Base-by-base conservation (phyloP, 1,284 basidiomycete genomes). In the Pseudozyma tsukubaensis region DNA sequence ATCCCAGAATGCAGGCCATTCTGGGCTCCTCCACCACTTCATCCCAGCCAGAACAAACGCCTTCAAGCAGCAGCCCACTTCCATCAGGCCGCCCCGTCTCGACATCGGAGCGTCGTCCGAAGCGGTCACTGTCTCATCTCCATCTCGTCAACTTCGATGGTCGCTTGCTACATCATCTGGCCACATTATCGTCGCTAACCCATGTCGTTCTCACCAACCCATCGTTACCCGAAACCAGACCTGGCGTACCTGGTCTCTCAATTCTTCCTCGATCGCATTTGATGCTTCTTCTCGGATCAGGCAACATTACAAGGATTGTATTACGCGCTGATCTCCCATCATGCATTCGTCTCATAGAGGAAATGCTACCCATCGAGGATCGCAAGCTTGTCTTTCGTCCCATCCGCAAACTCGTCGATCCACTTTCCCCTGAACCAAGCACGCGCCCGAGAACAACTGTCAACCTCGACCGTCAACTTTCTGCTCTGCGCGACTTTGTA, bases 121-220 rank as follows among this genome's bases (percentile, higher is more conserved):
- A 54, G 40, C 62, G 59, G 36, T 63, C 72, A 7, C 65, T 74
- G 2, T 57, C 72, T 4, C 72, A 70, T 40, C 57, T 74, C 9
- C 72, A 74, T 16, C 63, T 74, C 0, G 67, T 67, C 53, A 59
- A 70, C 37, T 74, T 74, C 18, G 65, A 74, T 36, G 63, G 62
- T 4, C 72, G 67, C 4, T 34, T 74, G 32, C 53, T 74, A n/a
- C 67, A 74, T 45, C 72, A 69, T 14, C 29, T 74, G 14, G 72
- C 63, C 3, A 59, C 63, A 5, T 50, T 70, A 4, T 59, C 67
- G 3, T 74, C 72, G 32, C 50, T 74, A 24, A 74, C 63, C 5
- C 67, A 70, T 34, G 44, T 74, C n/a, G 67, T 74, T n/a, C 59
- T 74, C 35, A 74, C 66, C 9, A n/a, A 60, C 24, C 72, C 72